Base-by-base conservation (phyloP, 2,329 filamentous ascomycete species). In the Fusarium agapanthi region DNA sequence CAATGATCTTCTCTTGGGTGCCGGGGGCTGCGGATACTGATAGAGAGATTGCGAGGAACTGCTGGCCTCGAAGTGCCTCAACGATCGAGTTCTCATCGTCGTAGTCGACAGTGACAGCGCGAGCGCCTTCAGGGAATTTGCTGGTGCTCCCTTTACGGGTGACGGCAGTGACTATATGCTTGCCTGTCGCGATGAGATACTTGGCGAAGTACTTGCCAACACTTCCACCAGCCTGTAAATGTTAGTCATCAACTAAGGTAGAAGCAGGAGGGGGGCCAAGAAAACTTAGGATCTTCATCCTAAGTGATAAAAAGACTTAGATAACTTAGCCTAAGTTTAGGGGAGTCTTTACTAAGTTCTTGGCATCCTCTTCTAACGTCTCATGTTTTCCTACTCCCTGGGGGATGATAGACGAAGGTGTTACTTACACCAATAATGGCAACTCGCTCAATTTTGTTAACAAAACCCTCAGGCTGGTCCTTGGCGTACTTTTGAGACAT, bases 1-100 rank as follows among this genome's bases (percentile, higher is more conserved):
- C 78, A 66, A 90, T 79, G 24, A 91, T 81, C 67, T 86, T 87
- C 59, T 74, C 76, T 47, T 89, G 84, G 4, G 83, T 83, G 15
- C 86, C 85, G 0, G 67, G 77, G 0, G 86, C 82, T 0, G 86
- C 87, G 0, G 53, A 69, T 1, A 80, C 76, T 16, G 82, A 69
- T 65, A 91, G 76, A 15, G 88, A 88, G 60, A 91, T 89, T 71
- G 90, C 81, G 7, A 91, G 80, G 41, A 85, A 85, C n/a, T 91
- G 84, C 67, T 91, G 87, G 64, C 82, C 88, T 35, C 80, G 75
- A 6, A 91, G 84, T 6, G 87, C 88, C 2, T 78, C 76, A 2
- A 87, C 81, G 14, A 91, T 75, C 2, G 85, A 82, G 3, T 77
- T 72, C 32, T 83, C 76, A 51, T 85, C 80, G 43, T 81, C 78